Conservation (phyloP, 1,139 yeast species). For the Protomyces arabidopsidicola region DNA sequence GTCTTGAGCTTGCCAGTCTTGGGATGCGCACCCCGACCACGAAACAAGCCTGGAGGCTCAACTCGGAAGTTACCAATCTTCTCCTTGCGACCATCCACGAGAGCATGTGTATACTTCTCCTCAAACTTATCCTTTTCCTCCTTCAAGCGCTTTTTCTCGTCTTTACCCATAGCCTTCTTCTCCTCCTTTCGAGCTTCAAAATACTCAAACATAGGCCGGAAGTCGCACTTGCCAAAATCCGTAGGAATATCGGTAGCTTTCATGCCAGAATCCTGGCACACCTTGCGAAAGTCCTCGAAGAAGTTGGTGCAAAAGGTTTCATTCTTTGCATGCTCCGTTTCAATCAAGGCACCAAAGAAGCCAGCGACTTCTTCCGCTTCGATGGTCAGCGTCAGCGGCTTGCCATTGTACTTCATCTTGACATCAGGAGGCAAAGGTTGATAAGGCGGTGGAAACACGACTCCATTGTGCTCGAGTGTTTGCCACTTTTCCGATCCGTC, state of each 20-base stretch:
- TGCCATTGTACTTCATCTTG: constrained; percentile 68
- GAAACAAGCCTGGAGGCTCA: constrained; percentile 92
- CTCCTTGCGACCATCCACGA: constrained; percentile 80
- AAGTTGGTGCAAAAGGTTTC: constrained; percentile 83
- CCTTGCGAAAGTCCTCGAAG: constrained; percentile 68
- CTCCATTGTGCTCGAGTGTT: constrained; percentile 81
- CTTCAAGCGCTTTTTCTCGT: constrained; percentile 69
- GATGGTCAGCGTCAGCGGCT: constrained; percentile 64
- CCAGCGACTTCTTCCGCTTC: constrained; percentile 97
- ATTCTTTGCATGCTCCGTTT: constrained; percentile 82
- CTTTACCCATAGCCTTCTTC: constrained; percentile 60
- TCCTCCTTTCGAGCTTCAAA: constrained; percentile 68
- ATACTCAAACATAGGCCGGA: constrained; percentile 64
- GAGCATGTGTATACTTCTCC: constrained; percentile 75
- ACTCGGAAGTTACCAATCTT: constrained; percentile 89
- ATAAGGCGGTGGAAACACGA: constrained; percentile 86
- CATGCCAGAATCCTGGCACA: constrained; percentile 63
- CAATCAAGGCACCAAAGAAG: constrained; percentile 81
- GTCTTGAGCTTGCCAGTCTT: constrained; percentile 73
- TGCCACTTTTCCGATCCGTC: constrained; percentile 84
- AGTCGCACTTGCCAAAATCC: constrained; percentile 71
- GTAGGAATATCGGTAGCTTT: constrained; percentile 37
- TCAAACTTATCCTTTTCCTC: constrained; percentile 69
- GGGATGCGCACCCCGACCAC: constrained; percentile 97
- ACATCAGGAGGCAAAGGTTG: constrained; percentile 80